Evolutionary conservation across 140 eudicot genomes (phyloP), one percentile per base, ranked within the genome.

Genomic region (Erigeron philadelphicus): DNA sequence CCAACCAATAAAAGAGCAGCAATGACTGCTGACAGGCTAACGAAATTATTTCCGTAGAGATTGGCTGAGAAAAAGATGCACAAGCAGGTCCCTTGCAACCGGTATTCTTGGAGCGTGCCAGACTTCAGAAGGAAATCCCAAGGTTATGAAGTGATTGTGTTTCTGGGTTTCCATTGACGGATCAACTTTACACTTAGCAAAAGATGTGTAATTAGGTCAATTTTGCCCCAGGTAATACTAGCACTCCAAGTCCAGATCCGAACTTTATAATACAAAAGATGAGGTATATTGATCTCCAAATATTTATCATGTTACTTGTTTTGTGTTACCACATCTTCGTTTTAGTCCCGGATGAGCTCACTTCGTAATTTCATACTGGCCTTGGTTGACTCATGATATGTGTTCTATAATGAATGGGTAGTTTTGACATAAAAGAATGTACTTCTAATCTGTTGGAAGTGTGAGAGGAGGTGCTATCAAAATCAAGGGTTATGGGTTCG

Each of bases 1-100:
- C 98, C 98, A 77, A 86, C 88, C 25, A 93, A 93, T 45, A 93
- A 84, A 75, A 80, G 98, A 74, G 98, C 98, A 68, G 69, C 90
- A 17, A 61, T 16, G 38, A 84, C 87, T 75, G 82, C 85, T 8
- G 90, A 89, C 59, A 80, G 88, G 82, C 72, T 89, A 72, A 82
- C 54, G 58, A 89, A 78, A 61, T 69, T 55, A 13, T 89, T 84
- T 78, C 85, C 1, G 78, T 85, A 87, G 65, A 68, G 11, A 1
- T 11, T 60, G 19, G 64, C 47, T 13, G 48, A 45, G 25, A 44
- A 67, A 43, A 56, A 4, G 7, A 17, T 44, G 48, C 17, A 70
- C 46, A 77, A n/a, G 66, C 61, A 45, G 57, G 17, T 35, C 13
- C 12, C 64, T 23, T 13, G 48, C 67, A 61, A 61, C 25, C 49